Evolutionary conservation across 2,329 filamentous ascomycete genomes (phyloP).

Genomic region (Amauroascus verrucosus): DNA sequence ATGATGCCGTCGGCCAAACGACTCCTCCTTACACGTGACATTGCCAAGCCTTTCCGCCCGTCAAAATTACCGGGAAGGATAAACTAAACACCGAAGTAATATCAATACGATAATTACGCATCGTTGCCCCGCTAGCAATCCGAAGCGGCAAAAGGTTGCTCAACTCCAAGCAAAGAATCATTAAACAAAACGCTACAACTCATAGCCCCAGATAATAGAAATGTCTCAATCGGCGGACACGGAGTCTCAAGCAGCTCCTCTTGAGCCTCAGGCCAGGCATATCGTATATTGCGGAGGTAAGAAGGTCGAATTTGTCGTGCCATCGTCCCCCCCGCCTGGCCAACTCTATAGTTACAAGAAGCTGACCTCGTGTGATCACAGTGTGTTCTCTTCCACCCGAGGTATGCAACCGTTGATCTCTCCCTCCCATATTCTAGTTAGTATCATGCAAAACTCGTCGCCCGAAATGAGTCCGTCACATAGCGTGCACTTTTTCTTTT

Average conservation of each 20-base stretch:
- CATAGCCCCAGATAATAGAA: neutral
- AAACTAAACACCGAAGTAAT: neutral
- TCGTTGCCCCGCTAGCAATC: neutral
- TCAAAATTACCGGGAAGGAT: no score
- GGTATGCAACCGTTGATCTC: conserved; percentile 41
- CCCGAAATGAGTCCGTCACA: neutral
- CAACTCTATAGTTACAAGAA: neutral
- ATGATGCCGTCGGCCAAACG: no score
- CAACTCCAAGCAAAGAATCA: no score
- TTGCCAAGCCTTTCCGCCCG: neutral
- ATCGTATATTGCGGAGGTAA: conserved; percentile 53
- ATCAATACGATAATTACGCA: neutral
- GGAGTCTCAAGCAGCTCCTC: conserved; percentile 7
- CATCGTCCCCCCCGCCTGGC: conserved; percentile 7
- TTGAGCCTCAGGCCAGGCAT: conserved; percentile 42
- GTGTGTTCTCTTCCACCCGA: conserved; percentile 58
- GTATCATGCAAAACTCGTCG: neutral
- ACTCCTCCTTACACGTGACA: neutral
- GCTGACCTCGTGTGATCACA: conserved; percentile 22
- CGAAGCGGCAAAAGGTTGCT: no score
- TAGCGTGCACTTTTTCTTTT: neutral
- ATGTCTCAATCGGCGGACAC: conserved; percentile 16
- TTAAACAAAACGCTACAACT: neutral
- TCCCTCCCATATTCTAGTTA: neutral
- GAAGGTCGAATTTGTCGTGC: conserved; percentile 16